Evolutionary conservation across 805 yeast species (phyloP).

Genomic region (Cyberlindnera xishuangbannaensis): DNA sequence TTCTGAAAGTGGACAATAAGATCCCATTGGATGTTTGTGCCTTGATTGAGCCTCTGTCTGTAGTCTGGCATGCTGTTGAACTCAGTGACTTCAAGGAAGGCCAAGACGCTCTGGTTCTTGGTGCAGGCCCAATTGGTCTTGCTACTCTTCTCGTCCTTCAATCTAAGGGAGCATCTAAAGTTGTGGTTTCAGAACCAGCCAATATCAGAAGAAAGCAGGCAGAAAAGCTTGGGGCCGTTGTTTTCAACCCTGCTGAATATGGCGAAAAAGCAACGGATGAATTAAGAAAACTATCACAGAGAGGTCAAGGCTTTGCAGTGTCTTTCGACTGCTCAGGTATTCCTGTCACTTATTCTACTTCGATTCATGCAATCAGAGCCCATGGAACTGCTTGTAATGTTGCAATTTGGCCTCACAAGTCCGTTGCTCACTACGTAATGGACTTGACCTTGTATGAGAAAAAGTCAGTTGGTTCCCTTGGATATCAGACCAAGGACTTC

Average conservation of each 20-base stretch:
- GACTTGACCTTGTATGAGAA: slow-evolving; percentile 38
- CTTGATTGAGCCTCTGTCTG: slow-evolving; percentile 51
- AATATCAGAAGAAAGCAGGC: slow-evolving; percentile 57
- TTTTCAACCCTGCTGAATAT: slow-evolving; percentile 36
- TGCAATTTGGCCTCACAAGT: slow-evolving; percentile 44
- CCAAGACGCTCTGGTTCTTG: slow-evolving; percentile 46
- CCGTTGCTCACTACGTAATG: slow-evolving; percentile 41
- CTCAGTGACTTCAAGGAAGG: slow-evolving; percentile 40
- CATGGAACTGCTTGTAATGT: slow-evolving; percentile 42
- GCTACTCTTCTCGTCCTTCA: slow-evolving; percentile 50
- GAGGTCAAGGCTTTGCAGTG: slow-evolving; percentile 41
- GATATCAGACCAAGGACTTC: slow-evolving; percentile 39
- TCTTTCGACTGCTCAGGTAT: slow-evolving; percentile 52
- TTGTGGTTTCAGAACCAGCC: slow-evolving; percentile 59
- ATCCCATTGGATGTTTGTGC: slow-evolving; percentile 51
- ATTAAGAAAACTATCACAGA: slow-evolving; percentile 32
- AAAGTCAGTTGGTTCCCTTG: slow-evolving; percentile 38
- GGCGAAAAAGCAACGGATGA: slow-evolving; percentile 28
- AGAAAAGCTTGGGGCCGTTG: slow-evolving; percentile 38
- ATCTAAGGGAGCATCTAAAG: slow-evolving; percentile 39
- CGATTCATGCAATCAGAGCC: slow-evolving; percentile 34
- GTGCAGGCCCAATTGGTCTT: slow-evolving; percentile 61
- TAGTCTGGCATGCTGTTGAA: slow-evolving; percentile 55
- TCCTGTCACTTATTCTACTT: slow-evolving; percentile 37
- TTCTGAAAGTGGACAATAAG: slow-evolving; percentile 33